Base-by-base conservation (phyloP, 306 rosid species). In the Malus sylvestris region DNA sequence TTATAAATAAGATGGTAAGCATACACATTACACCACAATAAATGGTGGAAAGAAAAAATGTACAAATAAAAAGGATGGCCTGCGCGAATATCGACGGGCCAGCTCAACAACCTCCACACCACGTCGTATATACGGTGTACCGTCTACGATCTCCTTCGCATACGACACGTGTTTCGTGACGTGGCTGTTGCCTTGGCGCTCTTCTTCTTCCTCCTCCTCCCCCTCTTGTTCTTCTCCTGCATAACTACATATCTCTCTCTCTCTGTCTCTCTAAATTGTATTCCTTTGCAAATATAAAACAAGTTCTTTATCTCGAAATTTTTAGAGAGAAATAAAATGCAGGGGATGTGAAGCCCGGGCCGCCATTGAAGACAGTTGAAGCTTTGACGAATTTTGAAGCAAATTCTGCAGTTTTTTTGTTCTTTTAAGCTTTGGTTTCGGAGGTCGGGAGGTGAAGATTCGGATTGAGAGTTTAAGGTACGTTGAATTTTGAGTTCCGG, bases 141-240 rank as follows among this genome's bases (percentile, higher is more conserved):
- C 70, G 83, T 71, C 76, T 88, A 85, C 89, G 73, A 67, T 77
- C 42, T 1, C n/a, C 44, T 51, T 18, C 1, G 13, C 49, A 60
- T 75, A 67, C 71, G 87, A 91, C 99, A 95, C 97, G 97, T 95
- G 99, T 86, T 45, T 7, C 79, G 57, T 92, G 97, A 95, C 97
- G 96, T 92, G 97, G 97, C 67, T 13, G 63, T 78, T 66, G 82
- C 77, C 83, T 83, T 83, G 88, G 87, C 90, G 87, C 88, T 64
- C 86, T 85, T 78, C 83, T 67, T 58, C 53, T 32, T 59, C 70
- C 19, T 51, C 79, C 61, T 18, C 55, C 38, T 8, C 55, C 9
- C 18, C 63, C 7, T 80, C 76, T 16, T 64, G 73, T 76, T 70
- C 83, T 19, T 11, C 68, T 3, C 68, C 88, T 55, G 85, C 82